phyloP scores from a whole-genome alignment of 441 rosid species.

The Euphorbia celastroides region DNA sequence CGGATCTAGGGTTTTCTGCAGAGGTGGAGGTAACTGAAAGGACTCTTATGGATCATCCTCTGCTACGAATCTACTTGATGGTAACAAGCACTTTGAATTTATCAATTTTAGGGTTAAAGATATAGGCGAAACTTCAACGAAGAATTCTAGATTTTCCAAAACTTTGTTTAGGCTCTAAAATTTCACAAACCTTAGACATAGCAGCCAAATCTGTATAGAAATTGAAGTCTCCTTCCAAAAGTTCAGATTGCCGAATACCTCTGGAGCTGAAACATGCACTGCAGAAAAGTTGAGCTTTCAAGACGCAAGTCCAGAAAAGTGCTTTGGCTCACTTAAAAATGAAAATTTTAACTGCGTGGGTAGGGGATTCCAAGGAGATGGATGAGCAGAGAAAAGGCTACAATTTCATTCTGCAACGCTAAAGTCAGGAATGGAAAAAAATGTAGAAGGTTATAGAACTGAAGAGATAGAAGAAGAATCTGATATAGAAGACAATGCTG shows the following conservation, averaged over 20 bases:
- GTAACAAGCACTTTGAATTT: conserved; percentile 3
- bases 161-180: background rate
- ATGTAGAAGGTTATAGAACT: conserved; percentile 1
- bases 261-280: background rate
- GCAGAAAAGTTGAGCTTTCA: conserved; percentile 3
- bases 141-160: background rate
- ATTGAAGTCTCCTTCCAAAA: conserved; percentile 14
- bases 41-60: conserved; percentile 5
- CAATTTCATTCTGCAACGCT: conserved; percentile 11
- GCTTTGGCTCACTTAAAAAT: conserved; percentile 8
- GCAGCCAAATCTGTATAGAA: conserved; percentile 5
- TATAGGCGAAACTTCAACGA: conserved; percentile 16
- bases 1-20: conserved; percentile 30
- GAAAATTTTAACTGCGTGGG: background rate
- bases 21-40: conserved; percentile 26
- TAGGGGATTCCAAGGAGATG: conserved; percentile 1
- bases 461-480: conserved; percentile 11
- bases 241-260: conserved; percentile 1
- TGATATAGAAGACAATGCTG: background rate
- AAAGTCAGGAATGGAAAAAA: background rate
- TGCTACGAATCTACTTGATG: background rate
- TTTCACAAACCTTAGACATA: background rate
- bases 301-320: background rate
- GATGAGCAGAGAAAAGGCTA: conserved; percentile 18
- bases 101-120: conserved; percentile 16